Base-by-base conservation (phyloP, 2,329 filamentous ascomycete genomes). In the Fusarium armeniacum region DNA sequence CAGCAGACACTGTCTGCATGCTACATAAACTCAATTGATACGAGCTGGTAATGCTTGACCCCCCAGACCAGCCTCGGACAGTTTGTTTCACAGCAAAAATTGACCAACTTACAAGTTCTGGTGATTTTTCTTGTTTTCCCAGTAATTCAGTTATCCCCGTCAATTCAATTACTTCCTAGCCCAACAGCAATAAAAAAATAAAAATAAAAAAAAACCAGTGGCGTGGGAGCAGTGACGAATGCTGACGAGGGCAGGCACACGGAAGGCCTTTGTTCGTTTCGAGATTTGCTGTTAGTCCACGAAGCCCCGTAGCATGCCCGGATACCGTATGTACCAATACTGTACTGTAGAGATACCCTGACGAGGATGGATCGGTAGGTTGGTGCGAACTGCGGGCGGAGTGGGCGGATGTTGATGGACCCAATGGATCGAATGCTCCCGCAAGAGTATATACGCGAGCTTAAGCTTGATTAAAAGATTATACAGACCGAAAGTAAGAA, bases 171-270 rank as follows among this genome's bases (percentile, higher is more conserved):
- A 59, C 57, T 40, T 62, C 53, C 43, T 40, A 67, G 58, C 51
- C 50, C 60, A 53, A 62, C 33, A 61, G 45, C 40, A 69, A 38
- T 33, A 66, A 38, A 49, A 44, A 9, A 26, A n/a, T 5, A 26
- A 38, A 49, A 44, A 5, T 11, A 26, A 15, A 26, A 18, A 18
- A 24, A 54, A 55, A 43, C 65, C 62, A 73, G 70, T 73, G 68
- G 72, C 65, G 68, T 65, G 49, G 46, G 53, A 55, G 41, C 61
- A 68, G 72, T 74, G 71, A 74, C 61, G 73, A 67, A 66, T 66
- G 51, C 61, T 68, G 65, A 68, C 57, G 56, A 69, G 56, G 62
- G 65, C 54, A 51, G 51, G 58, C 40, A 52, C 45, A 65, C 55
- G 38, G 43, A 51, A 46, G 33, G 22, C 41, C 58, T 38, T 28